Evolutionary conservation across 768 basidiomycete species (phyloP), one percentile per base, ranked within the genome.

Genomic region (Tulasnella sp.): DNA sequence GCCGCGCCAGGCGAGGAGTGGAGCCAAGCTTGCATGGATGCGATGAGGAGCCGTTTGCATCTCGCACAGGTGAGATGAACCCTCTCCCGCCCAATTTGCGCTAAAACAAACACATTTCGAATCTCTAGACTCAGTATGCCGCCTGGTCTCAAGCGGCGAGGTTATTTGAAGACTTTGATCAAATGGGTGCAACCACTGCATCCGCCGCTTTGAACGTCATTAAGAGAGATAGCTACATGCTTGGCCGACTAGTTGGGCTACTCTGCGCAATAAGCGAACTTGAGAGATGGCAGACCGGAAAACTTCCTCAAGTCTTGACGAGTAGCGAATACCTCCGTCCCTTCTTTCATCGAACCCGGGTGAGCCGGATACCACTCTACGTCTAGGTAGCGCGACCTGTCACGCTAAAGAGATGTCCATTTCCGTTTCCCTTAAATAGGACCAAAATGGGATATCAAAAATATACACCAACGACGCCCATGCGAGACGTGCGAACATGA

Each of bases 31-130:
- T 39, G 44, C 19, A 71, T 52, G 38, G 73, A 74, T 21, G 78
- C 72, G 12, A 71, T 72, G 71, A 71, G 52, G 31, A 74, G 71
- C 0, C 78, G 78, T 24, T 48, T 79, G 10, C 78, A 79, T 39
- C 44, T 79, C 40, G 36, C 46, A 14, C 78, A 79, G 3, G 78
- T 79, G 39, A 36, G 78, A 27, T 3, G 16, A 24, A 42, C 68
- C 44, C 24, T 4, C n/a, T 46, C 31, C 38, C 9, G 24, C 21
- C 36, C 19, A 6, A 16, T n/a, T 1, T 42, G 39, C 24, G 34
- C 34, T 27, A 16, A 10, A 12, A 12, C 40, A 18, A 16, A 74
- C 14, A n/a, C 8, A 14, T 6, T 40, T 19, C 24, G 21, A 24
- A 12, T 9, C 48, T 34, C 16, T 19, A 78, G 77, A n/a, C 68